phyloP scores from a whole-genome alignment of 805 yeast species.

The Hanseniaspora jakobsenii region DNA sequence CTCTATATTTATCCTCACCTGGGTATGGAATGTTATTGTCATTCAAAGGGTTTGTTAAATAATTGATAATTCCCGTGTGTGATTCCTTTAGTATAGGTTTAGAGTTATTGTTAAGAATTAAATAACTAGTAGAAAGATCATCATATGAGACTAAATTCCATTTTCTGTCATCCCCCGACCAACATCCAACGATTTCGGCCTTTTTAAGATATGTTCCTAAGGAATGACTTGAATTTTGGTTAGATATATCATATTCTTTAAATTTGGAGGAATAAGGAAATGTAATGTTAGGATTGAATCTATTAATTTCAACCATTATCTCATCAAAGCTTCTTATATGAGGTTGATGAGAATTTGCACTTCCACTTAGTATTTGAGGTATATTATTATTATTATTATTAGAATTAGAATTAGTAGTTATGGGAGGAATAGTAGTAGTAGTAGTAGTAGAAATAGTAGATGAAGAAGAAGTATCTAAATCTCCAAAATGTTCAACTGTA shows the following conservation, averaged over 20 bases:
- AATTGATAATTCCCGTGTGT: not conserved
- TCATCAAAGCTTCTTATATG: too few species aligned
- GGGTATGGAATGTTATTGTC: not conserved
- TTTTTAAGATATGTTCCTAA: not conserved
- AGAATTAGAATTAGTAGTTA: too few species aligned
- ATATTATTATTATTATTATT: too few species aligned
- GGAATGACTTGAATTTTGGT: not conserved
- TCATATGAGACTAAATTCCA: not conserved
- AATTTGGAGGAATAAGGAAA: not conserved
- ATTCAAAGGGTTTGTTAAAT: too few species aligned
- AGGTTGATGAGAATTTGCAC: too few species aligned
- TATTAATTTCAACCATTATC: not conserved
- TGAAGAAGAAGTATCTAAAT: too few species aligned
- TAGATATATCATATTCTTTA: not conserved
- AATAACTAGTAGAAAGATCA: not conserved
- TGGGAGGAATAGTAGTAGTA: too few species aligned
- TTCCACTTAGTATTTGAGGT: too few species aligned
- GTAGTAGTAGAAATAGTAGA: too few species aligned
- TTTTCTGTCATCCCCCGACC: not conserved
- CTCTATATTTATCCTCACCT: conserved; percentile 8
- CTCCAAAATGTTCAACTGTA: too few species aligned
- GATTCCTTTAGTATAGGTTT: not conserved
- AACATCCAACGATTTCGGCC: not conserved
- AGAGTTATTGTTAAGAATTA: not conserved
- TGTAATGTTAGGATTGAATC: not conserved